Evolutionary conservation across 805 yeast genomes (phyloP).

Genomic region (Tetrapisispora iriomotensis): DNA sequence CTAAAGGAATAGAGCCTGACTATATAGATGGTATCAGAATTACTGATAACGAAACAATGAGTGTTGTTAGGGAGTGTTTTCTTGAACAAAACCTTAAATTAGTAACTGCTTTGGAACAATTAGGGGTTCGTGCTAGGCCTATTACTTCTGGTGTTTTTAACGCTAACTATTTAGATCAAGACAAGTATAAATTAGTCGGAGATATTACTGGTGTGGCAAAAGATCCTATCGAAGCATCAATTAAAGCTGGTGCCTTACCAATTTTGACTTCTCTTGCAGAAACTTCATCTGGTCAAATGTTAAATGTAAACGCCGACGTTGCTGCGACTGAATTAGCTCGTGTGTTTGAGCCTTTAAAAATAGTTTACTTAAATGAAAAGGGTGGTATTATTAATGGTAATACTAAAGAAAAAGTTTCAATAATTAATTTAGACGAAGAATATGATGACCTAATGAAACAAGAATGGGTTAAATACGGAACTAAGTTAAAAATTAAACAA

Average conservation of each 20-base stretch:
- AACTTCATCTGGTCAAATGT: conserved; percentile 90
- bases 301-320: conserved; percentile 96
- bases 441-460: conserved; percentile 83
- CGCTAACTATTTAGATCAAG: conserved; percentile 85
- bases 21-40: conserved; percentile 95
- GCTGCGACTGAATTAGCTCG: conserved; percentile 98
- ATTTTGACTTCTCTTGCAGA: conserved; percentile 94
- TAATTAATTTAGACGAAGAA: conserved; percentile 92
- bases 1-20: conserved; percentile 90
- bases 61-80: conserved; percentile 91
- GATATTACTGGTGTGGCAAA: conserved; percentile 78
- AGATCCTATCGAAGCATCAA: conserved; percentile 85
- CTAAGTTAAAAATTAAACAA: conserved; percentile 92
- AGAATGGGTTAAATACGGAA: conserved; percentile 98
- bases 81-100: conserved; percentile 89
- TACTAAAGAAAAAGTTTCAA: conserved; percentile 81
- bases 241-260: conserved; percentile 93
- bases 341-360: conserved; percentile 92
- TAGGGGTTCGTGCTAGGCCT: conserved; percentile 98
- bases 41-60: conserved; percentile 90
- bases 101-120: conserved; percentile 89
- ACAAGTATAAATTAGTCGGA: conserved; percentile 88
- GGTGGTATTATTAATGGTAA: conserved; percentile 94
- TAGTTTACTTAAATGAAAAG: conserved; percentile 92
- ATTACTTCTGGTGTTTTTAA: conserved; percentile 95